Percentiles rank a stretch among this genome's conserved stretches.
Evolutionary conservation across 2,329 filamentous ascomycete species (phyloP).

Genomic region (Exophiala sp.): DNA sequence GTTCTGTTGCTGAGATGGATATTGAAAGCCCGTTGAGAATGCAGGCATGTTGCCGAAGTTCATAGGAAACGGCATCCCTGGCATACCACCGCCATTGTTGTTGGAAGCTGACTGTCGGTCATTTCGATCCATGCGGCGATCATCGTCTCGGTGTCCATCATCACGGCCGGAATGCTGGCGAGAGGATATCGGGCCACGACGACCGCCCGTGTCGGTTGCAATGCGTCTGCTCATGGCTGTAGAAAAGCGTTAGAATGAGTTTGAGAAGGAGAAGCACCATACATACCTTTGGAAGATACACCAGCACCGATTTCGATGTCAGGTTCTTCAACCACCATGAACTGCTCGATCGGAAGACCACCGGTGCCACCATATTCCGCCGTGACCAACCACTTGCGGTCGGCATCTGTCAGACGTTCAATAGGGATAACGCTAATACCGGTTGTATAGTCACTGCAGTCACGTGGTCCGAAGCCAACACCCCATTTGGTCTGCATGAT

Average conservation of each 20-base stretch:
- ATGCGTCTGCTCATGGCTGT: slow-evolving; percentile 48
- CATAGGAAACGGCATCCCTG: slow-evolving; percentile 29
- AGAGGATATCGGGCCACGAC: slow-evolving; percentile 45
- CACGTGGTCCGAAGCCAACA: slow-evolving; percentile 90
- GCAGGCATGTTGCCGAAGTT: slow-evolving; percentile 40
- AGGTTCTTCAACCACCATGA: slow-evolving; percentile 89
- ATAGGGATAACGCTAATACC: slow-evolving; percentile 93
- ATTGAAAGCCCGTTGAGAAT: slow-evolving; percentile 45
- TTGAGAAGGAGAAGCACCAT: background rate
- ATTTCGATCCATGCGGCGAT: slow-evolving; percentile 29
- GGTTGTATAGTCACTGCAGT: slow-evolving; percentile 92
- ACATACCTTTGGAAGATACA: slow-evolving; percentile 78
- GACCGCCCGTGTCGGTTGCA: slow-evolving; percentile 46
- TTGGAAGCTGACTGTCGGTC: slow-evolving; percentile 19
- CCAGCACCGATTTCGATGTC: slow-evolving; percentile 98
- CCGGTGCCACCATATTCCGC: slow-evolving; percentile 92
- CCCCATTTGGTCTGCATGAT: slow-evolving; percentile 82
- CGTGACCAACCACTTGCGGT: slow-evolving; percentile 93
- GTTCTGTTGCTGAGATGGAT: slow-evolving; percentile 23
- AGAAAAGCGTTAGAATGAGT: slow-evolving; percentile 20
- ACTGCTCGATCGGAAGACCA: slow-evolving; percentile 69
- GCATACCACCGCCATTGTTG: slow-evolving; percentile 26
- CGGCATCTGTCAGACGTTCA: slow-evolving; percentile 84
- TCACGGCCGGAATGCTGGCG: slow-evolving; percentile 32
- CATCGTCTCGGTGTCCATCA: slow-evolving; percentile 34